Conservation (phyloP, 208 protist genomes). For the Herpetomonas samuelpessoai region DNA sequence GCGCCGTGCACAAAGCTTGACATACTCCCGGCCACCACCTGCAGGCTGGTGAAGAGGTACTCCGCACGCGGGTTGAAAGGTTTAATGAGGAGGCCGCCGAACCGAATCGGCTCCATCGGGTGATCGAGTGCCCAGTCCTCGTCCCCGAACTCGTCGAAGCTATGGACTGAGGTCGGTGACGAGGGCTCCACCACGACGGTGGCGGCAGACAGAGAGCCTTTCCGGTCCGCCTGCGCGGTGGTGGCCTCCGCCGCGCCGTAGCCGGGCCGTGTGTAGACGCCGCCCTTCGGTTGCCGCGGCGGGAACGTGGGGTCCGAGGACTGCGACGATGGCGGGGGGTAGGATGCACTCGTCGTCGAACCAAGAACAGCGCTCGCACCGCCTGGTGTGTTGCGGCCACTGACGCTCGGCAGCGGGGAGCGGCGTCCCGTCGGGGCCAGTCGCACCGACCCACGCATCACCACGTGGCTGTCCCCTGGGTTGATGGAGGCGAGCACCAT, state of each 20-base stretch:
- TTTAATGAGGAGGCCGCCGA: conserved; percentile 69
- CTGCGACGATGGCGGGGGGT: not conserved
- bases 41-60: conserved; percentile 80
- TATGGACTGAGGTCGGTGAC: conserved; percentile 27
- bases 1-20: conserved; percentile 86
- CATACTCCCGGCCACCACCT: conserved; percentile 85
- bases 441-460: conserved; percentile 31
- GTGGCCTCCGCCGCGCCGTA: not conserved
- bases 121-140: conserved; percentile 76
- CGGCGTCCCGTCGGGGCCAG: conserved; percentile 26
- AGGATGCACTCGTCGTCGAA: not conserved
- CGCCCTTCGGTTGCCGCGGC: not conserved
- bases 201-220: not conserved
- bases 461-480: conserved; percentile 32
- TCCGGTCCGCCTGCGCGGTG: not conserved
- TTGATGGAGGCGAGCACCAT: conserved; percentile 42
- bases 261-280: not conserved
- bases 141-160: conserved; percentile 63
- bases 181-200: conserved; percentile 4
- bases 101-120: conserved; percentile 69
- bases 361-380: not conserved
- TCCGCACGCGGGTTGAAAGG: conserved; percentile 84
- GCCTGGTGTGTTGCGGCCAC: conserved; percentile 5
- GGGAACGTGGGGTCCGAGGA: conserved; percentile 9
- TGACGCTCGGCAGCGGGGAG: not conserved